phyloP scores from a whole-genome alignment of 441 rosid species.

The Erodium texanum region DNA sequence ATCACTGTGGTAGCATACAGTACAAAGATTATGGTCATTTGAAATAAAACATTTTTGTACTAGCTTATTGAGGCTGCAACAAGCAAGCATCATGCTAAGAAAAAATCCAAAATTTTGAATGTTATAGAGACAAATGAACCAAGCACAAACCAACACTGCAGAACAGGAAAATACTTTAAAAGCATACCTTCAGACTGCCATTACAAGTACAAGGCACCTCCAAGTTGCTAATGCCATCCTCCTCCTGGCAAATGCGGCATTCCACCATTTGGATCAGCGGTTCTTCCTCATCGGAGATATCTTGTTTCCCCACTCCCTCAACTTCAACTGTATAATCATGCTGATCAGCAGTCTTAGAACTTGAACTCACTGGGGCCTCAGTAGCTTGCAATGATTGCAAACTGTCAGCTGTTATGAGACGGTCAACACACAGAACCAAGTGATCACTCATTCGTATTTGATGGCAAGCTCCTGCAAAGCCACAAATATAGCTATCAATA shows the following conservation, averaged over 20 bases:
- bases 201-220: constrained; percentile 67
- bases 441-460: constrained; percentile 45
- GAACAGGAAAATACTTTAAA: not conserved
- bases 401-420: constrained; percentile 37
- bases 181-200: constrained; percentile 63
- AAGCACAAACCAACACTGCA: not conserved
- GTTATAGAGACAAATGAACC: not conserved
- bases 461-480: constrained; percentile 22
- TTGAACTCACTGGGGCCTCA: constrained; percentile 31
- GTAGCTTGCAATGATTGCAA: constrained; percentile 29
- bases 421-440: constrained; percentile 47
- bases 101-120: not conserved
- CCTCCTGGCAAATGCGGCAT: constrained; percentile 75
- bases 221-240: constrained; percentile 45
- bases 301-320: constrained; percentile 16
- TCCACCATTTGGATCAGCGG: constrained; percentile 58
- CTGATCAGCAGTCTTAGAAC: constrained; percentile 30
- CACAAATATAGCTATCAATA: constrained; percentile 1
- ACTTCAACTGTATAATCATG: constrained; percentile 33
- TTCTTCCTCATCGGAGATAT: constrained; percentile 32
- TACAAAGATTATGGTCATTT: not conserved
- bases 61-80: not conserved
- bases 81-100: not conserved
- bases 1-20: too few relatives aligned
- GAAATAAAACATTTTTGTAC: not conserved